phyloP scores from a whole-genome alignment of 202 grass and related monocot genomes.

The Hordeum pubiflorum region DNA sequence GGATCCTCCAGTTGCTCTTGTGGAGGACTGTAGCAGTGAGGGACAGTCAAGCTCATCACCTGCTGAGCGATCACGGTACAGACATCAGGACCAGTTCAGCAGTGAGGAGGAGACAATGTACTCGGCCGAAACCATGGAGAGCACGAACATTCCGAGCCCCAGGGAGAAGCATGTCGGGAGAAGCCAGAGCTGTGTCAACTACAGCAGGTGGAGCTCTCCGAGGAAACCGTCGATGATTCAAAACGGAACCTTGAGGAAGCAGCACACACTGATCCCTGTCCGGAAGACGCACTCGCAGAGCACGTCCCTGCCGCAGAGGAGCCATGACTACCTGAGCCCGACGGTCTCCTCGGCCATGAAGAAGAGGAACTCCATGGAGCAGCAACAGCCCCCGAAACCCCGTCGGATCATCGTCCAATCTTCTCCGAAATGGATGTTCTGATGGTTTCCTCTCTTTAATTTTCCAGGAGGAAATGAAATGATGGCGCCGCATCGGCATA shows the following conservation, averaged over 20 bases:
- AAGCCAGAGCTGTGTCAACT: slow-evolving; percentile 80
- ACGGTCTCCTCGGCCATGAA: slow-evolving; percentile 87
- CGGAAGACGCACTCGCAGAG: slow-evolving; percentile 61
- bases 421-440: slow-evolving; percentile 84
- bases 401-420: slow-evolving; percentile 38
- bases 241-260: slow-evolving; percentile 49
- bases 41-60: slow-evolving; percentile 62
- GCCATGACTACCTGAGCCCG: slow-evolving; percentile 82
- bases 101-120: slow-evolving; percentile 95
- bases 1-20: slow-evolving; percentile 23
- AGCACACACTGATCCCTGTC: slow-evolving; percentile 45
- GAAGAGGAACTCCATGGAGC: slow-evolving; percentile 62
- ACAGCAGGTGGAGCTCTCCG: slow-evolving; percentile 66
- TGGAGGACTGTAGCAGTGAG: slow-evolving; percentile 41
- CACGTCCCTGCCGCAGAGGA: slow-evolving; percentile 41
- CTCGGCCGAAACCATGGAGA: slow-evolving; percentile 96
- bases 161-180: slow-evolving; percentile 66
- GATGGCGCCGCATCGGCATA: background rate
- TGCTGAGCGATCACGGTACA: slow-evolving; percentile 32
- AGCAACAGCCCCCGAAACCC: slow-evolving; percentile 49
- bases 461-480: background rate
- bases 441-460: slow-evolving; percentile 11
- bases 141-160: slow-evolving; percentile 65
- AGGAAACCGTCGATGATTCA: slow-evolving; percentile 30
- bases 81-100: slow-evolving; percentile 40